A percentile compares a stretch with the other conserved stretches of the same genome.
Evolutionary conservation across 805 yeast species (phyloP).

Genomic region (Yarrowia osloensis): DNA sequence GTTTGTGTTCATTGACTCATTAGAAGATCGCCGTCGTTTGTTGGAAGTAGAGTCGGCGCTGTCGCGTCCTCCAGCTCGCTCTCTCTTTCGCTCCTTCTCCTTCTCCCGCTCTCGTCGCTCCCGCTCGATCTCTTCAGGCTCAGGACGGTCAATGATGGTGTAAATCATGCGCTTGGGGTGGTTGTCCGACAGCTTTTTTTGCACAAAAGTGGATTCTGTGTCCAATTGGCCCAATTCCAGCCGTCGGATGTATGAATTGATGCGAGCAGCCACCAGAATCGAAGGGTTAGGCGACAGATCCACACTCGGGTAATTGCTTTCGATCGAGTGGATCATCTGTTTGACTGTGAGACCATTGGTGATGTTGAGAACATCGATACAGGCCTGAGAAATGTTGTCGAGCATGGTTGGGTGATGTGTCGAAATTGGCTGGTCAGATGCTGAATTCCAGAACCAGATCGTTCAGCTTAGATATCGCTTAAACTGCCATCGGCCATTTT

Average conservation of each 20-base stretch:
- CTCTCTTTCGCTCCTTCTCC: conserved; percentile 26
- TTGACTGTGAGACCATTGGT: conserved; percentile 29
- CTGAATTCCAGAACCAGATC: conserved; percentile 14
- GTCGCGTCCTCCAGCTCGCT: conserved; percentile 16
- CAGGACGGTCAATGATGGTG: conserved; percentile 21
- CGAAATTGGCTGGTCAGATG: background rate
- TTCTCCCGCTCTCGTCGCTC: conserved; percentile 27
- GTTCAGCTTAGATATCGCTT: conserved; percentile 4
- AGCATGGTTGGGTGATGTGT: conserved; percentile 2
- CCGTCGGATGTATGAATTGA: conserved; percentile 29
- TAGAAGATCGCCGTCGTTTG: conserved; percentile 4
- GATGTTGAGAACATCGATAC: conserved; percentile 18
- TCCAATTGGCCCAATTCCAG: conserved; percentile 26
- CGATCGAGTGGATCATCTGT: conserved; percentile 27
- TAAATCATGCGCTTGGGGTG: conserved; percentile 32
- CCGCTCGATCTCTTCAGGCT: conserved; percentile 13
- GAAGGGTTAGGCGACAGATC: conserved; percentile 26
- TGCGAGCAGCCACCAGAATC: conserved; percentile 31
- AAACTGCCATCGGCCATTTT: conserved; percentile 17
- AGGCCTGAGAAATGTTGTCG: conserved; percentile 27
- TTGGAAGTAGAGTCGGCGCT: background rate
- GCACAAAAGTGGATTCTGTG: conserved; percentile 15
- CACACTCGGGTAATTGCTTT: conserved; percentile 10
- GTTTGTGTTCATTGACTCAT: conserved; percentile 2
- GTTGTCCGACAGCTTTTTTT: conserved; percentile 30